phyloP scores from a whole-genome alignment of 768 basidiomycete species.

The Mycena galericulata region DNA sequence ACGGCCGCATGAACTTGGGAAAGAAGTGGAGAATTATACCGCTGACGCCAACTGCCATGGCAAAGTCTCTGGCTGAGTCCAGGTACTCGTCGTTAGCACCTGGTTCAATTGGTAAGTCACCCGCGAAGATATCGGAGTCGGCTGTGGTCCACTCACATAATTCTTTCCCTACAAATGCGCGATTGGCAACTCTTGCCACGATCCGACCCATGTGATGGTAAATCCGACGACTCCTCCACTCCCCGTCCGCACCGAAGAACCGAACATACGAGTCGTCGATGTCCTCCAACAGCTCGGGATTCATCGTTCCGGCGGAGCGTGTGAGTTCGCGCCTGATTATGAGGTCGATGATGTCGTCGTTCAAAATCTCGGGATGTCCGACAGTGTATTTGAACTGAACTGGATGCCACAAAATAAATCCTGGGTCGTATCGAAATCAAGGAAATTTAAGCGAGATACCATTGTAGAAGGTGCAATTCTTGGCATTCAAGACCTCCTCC shows the following conservation, averaged over 20 bases:
- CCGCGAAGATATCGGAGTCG: no score
- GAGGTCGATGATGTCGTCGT: conserved; percentile 26
- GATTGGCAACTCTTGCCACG: conserved; percentile 19
- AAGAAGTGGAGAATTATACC: conserved; percentile 26
- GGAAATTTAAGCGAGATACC: no score
- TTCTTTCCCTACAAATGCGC: conserved; percentile 20
- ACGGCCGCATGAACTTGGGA: conserved; percentile 31
- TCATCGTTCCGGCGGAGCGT: conserved; percentile 18
- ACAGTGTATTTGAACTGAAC: conserved; percentile 27
- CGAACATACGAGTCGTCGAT: background rate
- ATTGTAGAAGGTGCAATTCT: conserved; percentile 25
- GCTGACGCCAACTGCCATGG: conserved; percentile 25
- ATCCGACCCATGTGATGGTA: conserved; percentile 4
- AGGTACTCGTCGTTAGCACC: conserved; percentile 26
- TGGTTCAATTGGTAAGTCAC: background rate
- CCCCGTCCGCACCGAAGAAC: background rate
- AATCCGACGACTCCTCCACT: conserved; percentile 3
- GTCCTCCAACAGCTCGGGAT: conserved; percentile 15
- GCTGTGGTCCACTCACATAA: conserved; percentile 1
- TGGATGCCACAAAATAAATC: background rate
- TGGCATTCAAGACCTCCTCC: conserved; percentile 28
- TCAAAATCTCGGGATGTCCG: conserved; percentile 18
- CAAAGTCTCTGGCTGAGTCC: conserved; percentile 22
- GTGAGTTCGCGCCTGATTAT: conserved; percentile 27
- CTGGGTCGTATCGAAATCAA: no score